Base-by-base conservation (phyloP, 805 yeast genomes). In the Kuraishia capsulata region DNA sequence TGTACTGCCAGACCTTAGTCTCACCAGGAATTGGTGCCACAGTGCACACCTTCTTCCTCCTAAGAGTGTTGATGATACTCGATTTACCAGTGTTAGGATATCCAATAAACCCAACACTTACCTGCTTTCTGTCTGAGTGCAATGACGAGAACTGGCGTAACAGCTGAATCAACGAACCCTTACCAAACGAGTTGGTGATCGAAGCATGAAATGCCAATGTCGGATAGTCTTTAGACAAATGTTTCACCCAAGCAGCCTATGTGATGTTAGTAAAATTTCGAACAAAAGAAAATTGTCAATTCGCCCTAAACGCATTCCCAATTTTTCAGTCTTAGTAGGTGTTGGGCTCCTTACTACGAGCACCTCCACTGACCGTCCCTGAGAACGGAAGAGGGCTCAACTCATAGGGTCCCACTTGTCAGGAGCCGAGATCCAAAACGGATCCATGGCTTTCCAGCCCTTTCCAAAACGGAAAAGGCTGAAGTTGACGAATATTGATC, bases 1-100 rank as follows among this genome's bases (percentile, higher is more conserved):
- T 89, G 66, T 90, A 90, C 68, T 90, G 98, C 98, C 98, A 90
- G 33, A 90, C 97, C 62, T 90, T 90, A 26, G 98, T 90, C 59
- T 90, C 98, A 59, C 98, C 98, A 23, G 98, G 98, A 52, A 90
- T 88, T 35, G 98, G 98, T 2, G 98, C 98, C 35, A 90, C 97
- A 33, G 73, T 80, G 66, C 97, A 92, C 35, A 90, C 98, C 65
- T 90, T 92, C 74, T 92, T 92, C 59, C 81, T 79, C 57, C 97
- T 78, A 50, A 90, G 67, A 2, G 97, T 89, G 65, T 90, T 90
- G 54, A 90, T 90, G 48, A 90, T 87, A 31, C 96, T 85, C 1
- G 97, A 90, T 58, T 90, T 90, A 48, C 98, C 98, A n/a, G 96
- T 83, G 57, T 90, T 90, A 48, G 98, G 98, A 58, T 92, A 90